A percentile compares a stretch with the other conserved stretches of the same genome.
phyloP scores from a whole-genome alignment of 2,329 filamentous ascomycete species.

The Westerdykella ornata region DNA sequence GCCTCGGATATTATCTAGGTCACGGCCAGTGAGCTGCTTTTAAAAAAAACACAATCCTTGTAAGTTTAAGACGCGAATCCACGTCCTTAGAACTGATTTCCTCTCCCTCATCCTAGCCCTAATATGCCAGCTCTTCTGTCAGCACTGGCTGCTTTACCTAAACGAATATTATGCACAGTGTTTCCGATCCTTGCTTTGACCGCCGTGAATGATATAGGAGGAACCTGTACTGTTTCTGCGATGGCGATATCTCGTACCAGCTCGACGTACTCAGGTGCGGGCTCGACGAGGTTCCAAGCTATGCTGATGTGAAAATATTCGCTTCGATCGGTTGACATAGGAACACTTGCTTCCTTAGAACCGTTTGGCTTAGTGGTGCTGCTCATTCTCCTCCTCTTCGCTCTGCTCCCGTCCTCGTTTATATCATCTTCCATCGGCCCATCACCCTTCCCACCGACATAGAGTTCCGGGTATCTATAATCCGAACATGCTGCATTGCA shows the following conservation, averaged over 20 bases:
- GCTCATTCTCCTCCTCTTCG: conserved; percentile 13
- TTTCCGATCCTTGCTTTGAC: conserved; percentile 48
- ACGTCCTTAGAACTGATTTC: background rate
- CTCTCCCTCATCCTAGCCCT: background rate
- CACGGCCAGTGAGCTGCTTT: no score
- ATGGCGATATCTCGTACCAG: conserved; percentile 21
- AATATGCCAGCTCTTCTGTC: background rate
- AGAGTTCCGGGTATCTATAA: conserved; percentile 65
- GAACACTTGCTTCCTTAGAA: background rate
- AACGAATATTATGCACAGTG: conserved; percentile 24
- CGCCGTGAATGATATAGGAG: conserved; percentile 31
- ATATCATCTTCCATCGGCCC: conserved; percentile 21
- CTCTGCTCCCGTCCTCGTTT: conserved; percentile 3
- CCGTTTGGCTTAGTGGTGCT: background rate
- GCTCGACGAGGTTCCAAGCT: conserved; percentile 58
- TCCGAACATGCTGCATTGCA: conserved; percentile 58
- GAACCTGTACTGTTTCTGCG: conserved; percentile 12
- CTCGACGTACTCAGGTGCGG: conserved; percentile 19
- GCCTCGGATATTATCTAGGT: no score
- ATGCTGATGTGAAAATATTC: conserved; percentile 80
- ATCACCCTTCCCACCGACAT: conserved; percentile 41
- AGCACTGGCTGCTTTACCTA: background rate
- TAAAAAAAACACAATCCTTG: no score
- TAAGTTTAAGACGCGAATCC: background rate
- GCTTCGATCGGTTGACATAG: conserved; percentile 37